Percentiles rank a stretch among this genome's conserved stretches.
phyloP scores from a whole-genome alignment of 2,329 filamentous ascomycete species.

The Aspergillus bombycis region DNA sequence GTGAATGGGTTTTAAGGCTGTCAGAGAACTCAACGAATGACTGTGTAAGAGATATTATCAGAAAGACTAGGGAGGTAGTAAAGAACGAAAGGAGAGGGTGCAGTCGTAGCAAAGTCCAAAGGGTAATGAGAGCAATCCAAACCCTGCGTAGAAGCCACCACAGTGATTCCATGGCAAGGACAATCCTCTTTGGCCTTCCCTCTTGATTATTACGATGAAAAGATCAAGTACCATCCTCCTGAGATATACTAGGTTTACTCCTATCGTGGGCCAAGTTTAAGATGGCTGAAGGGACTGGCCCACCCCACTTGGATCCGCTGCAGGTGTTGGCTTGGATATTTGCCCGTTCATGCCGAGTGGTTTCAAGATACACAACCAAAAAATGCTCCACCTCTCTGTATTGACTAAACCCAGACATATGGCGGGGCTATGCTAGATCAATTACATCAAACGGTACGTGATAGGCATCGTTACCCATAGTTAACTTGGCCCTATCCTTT shows the following conservation, averaged over 20 bases:
- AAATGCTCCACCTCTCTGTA: not conserved
- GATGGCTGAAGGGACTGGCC: not conserved
- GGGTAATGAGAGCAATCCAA: not conserved
- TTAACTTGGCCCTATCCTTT: not conserved
- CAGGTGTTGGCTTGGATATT: not conserved
- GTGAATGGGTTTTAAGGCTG: not conserved
- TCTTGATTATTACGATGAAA: not conserved
- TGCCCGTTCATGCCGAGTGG: not conserved
- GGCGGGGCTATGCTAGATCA: not conserved
- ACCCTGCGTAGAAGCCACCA: not conserved
- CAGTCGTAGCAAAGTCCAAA: not conserved
- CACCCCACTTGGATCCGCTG: not conserved
- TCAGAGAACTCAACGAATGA: not conserved
- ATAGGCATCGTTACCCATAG: not conserved
- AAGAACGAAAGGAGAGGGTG: not conserved
- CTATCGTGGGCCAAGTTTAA: not conserved
- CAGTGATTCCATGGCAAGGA: not conserved
- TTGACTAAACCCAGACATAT: not conserved
- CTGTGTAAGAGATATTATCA: not conserved
- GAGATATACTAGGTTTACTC: not conserved
- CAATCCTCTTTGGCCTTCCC: not conserved
- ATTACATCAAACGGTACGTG: not conserved
- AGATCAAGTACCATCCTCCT: not conserved
- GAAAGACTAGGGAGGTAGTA: not conserved
- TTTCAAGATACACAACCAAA: not conserved